Percentiles rank a stretch among this genome's conserved stretches.
phyloP scores from a whole-genome alignment of 805 yeast species.

The Candida tallmaniae region DNA sequence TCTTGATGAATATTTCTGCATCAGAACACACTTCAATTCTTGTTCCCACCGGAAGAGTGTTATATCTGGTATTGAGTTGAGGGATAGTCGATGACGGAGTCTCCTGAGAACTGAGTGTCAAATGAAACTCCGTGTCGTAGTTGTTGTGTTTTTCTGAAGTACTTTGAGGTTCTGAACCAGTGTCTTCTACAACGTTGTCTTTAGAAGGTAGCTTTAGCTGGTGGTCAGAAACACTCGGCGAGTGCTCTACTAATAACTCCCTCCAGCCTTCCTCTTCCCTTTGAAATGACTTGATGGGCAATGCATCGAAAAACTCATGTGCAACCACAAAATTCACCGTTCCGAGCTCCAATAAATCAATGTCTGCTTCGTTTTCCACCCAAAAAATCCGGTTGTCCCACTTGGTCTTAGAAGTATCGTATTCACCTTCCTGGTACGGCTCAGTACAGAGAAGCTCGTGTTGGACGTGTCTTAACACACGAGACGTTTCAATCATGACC shows the following conservation, averaged over 20 bases:
- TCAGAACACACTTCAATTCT: conserved; percentile 75
- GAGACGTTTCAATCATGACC: conserved; percentile 68
- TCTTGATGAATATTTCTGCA: conserved; percentile 52
- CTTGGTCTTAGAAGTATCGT: conserved; percentile 34
- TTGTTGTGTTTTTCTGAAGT: too few relatives aligned
- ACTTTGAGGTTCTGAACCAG: conserved; percentile 2
- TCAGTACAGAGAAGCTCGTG: conserved; percentile 42
- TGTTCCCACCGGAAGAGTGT: conserved; percentile 49
- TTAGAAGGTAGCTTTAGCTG: conserved; percentile 22
- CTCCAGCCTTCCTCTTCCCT: conserved; percentile 71
- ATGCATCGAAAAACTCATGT: conserved; percentile 85
- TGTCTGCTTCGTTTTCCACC: conserved; percentile 55
- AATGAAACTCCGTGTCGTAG: conserved; percentile 42
- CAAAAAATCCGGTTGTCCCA: conserved; percentile 55
- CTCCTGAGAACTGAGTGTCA: conserved; percentile 53
- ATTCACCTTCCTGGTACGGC: conserved; percentile 17
- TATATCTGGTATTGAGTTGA: conserved; percentile 44
- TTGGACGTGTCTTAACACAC: conserved; percentile 57
- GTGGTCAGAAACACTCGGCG: conserved; percentile 31
- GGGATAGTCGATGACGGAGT: conserved; percentile 64
- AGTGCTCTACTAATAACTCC: conserved; percentile 65
- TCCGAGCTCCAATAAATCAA: conserved; percentile 31
- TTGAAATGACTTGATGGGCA: conserved; percentile 69
- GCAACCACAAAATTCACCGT: conserved; percentile 65
- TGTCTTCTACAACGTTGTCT: conserved; percentile 8